Evolutionary conservation across 2,329 filamentous ascomycete genomes (phyloP), one percentile per base, ranked within the genome.

Genomic region (Ophiosphaerella korrae): DNA sequence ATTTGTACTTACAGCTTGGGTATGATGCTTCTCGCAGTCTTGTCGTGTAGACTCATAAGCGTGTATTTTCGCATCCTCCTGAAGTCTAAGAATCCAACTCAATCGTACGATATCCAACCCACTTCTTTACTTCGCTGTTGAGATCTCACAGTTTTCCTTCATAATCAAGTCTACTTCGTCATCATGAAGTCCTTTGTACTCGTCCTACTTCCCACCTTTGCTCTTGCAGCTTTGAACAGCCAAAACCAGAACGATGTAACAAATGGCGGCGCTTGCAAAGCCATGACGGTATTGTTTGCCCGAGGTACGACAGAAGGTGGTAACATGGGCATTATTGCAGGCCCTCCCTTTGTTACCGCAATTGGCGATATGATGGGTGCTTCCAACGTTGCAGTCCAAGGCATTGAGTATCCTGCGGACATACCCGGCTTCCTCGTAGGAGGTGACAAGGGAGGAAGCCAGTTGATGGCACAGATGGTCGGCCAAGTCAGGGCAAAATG

Each of bases 221-320:
- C 52, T 14, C 50, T 54, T 7, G 58, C 62, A 8, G 62, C 58
- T 26, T 57, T 70, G n/a, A 58, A 45, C 13, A 62, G 55, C 21
- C 47, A 31, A 9, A 64, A 58, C 0, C 61, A 68, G 38, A 68
- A 67, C 44, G 68, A 71, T 41, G 52, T 71, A 33, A 64, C 50
- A 14, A 60, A 58, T 36, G 59, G 62, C 38, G 51, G 58, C n/a
- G 60, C 47, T 39, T 81, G 78, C 67, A 77, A 76, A 31, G 62
- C 72, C 29, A 74, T 81, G 53, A 84, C 80, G 7, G 67, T 84
- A 44, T 78, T 85, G 58, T 84, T 81, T 57, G 82, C 82, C n/a
- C 77, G 82, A 14, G 82, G 82, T 7, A 83, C 82, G 3, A 78
- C 75, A 5, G 80, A 84, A 66, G 32, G 55, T 1, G 81, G 80